Evolutionary conservation across 2,329 filamentous ascomycete genomes (phyloP).

Genomic region (Emericellopsis cladophorae): DNA sequence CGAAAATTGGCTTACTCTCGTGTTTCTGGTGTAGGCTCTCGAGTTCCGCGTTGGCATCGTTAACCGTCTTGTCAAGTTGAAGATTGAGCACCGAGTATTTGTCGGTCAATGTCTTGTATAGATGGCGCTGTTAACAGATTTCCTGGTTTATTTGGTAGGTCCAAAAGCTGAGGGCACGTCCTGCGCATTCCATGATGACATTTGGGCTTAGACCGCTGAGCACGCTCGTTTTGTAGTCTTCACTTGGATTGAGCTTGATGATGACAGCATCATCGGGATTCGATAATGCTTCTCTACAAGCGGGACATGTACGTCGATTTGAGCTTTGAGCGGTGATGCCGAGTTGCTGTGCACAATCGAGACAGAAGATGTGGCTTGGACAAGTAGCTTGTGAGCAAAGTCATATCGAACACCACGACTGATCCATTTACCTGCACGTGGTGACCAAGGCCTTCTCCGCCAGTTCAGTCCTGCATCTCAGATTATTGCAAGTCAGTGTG

Average conservation of each 20-base stretch:
- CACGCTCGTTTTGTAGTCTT: constrained; percentile 83
- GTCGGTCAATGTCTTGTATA: constrained; percentile 58
- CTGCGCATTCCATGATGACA: constrained; percentile 76
- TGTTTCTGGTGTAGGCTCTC: constrained; percentile 52
- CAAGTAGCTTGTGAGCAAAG: not conserved
- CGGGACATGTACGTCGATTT: constrained; percentile 49
- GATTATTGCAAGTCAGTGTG: constrained; percentile 61
- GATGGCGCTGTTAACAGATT: constrained; percentile 66
- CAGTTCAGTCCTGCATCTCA: constrained; percentile 62
- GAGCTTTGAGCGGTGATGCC: constrained; percentile 38
- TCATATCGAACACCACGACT: not conserved
- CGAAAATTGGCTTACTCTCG: constrained; percentile 4
- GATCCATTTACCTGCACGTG: constrained; percentile 57
- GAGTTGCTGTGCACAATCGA: constrained; percentile 54
- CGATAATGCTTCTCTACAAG: constrained; percentile 55
- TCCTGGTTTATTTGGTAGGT: constrained; percentile 77
- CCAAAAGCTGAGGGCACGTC: constrained; percentile 71
- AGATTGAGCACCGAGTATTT: constrained; percentile 54
- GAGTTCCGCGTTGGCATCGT: constrained; percentile 65
- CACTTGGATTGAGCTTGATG: constrained; percentile 61
- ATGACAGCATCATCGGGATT: constrained; percentile 66
- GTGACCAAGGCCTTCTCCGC: constrained; percentile 68
- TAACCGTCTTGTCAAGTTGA: constrained; percentile 60
- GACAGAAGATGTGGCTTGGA: constrained; percentile 72
- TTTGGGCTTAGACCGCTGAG: constrained; percentile 72